Evolutionary conservation across 2,329 filamentous ascomycete species (phyloP), one percentile per base, ranked within the genome.

Genomic region (Aureobasidium pullulans): DNA sequence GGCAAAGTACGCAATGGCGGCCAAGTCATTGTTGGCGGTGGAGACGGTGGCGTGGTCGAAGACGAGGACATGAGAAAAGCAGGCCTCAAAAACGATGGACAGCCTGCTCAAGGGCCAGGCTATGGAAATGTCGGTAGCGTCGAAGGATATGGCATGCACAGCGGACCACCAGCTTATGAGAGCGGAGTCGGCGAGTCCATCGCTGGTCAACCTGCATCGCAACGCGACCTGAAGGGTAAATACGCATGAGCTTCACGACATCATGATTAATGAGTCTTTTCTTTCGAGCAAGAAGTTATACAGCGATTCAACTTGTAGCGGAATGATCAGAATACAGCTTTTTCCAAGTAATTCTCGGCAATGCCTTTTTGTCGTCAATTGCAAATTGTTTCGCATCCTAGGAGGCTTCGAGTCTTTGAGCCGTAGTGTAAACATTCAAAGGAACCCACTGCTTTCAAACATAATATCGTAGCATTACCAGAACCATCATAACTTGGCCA

Each of bases 1-100:
- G 90, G 90, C 37, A 85, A 85, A 64, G 89, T 93, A 50, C 83
- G 84, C 60, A 86, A 86, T 39, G 88, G 87, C 4, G 84, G 88
- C 2, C 83, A 90, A 65, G 79, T 90, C 19, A 81, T 93, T 50
- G 86, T 92, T 19, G 88, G 88, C 1, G 87, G 86, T 19, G 84
- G 81, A 8, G 84, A 84, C 48, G 83, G 78, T 6, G 77, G 77
- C 7, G 67, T 69, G 1, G 63, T 79, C 9, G 69, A 73, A 1
- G 71, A 75, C 4, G 66, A 67, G 13, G 76, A 77, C 43, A 48
- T 73, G 39, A 67, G 73, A 61, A 48, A 52, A 28, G 59, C 52
- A 8, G 46, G 53, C 8, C 29, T 57, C 36, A 57, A 47, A 16
- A 52, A 44, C 19, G 44, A 61, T 11, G 54, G 42, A 31, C 54